Percentiles rank a stretch among this genome's conserved stretches.
Conservation (phyloP, 2,329 filamentous ascomycete genomes). For the Bertia moriformis region DNA sequence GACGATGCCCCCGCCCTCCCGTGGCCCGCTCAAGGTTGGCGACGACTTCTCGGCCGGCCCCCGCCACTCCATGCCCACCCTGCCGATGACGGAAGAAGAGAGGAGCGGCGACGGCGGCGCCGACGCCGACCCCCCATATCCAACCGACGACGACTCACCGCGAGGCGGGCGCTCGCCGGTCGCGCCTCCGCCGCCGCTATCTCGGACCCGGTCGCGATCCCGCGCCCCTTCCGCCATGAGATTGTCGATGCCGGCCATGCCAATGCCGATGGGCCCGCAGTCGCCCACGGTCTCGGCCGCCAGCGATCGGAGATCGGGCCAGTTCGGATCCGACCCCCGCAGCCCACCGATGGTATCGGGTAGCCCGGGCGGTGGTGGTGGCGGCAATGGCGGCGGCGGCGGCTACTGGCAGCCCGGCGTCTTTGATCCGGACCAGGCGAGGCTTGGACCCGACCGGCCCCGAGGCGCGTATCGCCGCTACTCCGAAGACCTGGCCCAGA, state of each 20-base stretch:
- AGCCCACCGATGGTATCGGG: conserved; percentile 7
- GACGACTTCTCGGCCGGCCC: not conserved
- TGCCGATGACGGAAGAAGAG: conserved; percentile 17
- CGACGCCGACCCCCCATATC: conserved; percentile 7
- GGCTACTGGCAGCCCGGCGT: conserved; percentile 32
- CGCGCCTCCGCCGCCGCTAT: too few species aligned
- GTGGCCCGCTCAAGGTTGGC: too few species aligned
- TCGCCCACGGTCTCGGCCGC: conserved; percentile 1
- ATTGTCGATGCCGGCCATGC: conserved; percentile 12
- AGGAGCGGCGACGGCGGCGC: conserved; percentile 3
- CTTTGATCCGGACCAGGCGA: conserved; percentile 24
- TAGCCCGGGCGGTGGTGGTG: conserved; percentile 2
- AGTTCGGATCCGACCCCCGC: not conserved
- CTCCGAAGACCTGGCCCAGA: conserved; percentile 33
- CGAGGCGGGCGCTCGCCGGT: not conserved
- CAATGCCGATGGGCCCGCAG: conserved; percentile 9
- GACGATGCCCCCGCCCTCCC: not conserved
- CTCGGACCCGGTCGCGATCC: conserved; percentile 13
- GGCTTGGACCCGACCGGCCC: conserved; percentile 18
- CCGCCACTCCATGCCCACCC: not conserved
- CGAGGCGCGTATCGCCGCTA: conserved; percentile 34
- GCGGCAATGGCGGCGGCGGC: conserved; percentile 10
- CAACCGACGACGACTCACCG: conserved; percentile 7
- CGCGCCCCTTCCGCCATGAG: conserved; percentile 16
- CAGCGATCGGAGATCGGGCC: not conserved